phyloP scores from a whole-genome alignment of 176 grass and related monocot species.

The Hsuehochloa calcarea region DNA sequence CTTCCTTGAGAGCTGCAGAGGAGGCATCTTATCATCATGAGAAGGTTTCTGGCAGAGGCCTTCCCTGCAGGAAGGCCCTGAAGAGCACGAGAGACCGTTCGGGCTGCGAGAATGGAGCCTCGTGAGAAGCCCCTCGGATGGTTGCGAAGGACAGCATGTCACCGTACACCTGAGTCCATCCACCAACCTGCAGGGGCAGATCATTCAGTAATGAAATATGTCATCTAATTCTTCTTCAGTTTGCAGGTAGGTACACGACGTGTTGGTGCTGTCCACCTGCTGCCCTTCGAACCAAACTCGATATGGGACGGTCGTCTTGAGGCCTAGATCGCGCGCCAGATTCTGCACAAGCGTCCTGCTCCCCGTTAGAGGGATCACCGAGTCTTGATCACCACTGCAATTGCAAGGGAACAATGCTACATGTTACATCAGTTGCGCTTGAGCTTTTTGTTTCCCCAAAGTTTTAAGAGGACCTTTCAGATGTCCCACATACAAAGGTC shows the following conservation, averaged over 20 bases:
- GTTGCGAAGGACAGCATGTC: slow-evolving; percentile 80
- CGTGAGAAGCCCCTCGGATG: slow-evolving; percentile 89
- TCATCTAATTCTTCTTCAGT: neutral
- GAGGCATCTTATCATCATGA: slow-evolving; percentile 33
- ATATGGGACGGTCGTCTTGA: slow-evolving; percentile 67
- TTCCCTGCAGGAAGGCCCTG: slow-evolving; percentile 73
- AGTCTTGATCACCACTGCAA: slow-evolving; percentile 92
- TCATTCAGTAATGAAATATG: neutral
- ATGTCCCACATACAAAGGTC: neutral
- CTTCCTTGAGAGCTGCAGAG: neutral
- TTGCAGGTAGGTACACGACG: neutral
- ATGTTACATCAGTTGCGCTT: neutral
- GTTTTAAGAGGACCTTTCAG: slow-evolving; percentile 13
- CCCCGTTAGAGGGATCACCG: slow-evolving; percentile 88
- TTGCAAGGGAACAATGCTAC: slow-evolving; percentile 7
- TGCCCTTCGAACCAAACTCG: slow-evolving; percentile 93
- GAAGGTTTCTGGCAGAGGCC: slow-evolving; percentile 82
- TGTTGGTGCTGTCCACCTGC: slow-evolving; percentile 51
- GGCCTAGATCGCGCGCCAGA: slow-evolving; percentile 61
- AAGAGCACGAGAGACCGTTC: slow-evolving; percentile 90
- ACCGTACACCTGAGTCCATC: slow-evolving; percentile 91
- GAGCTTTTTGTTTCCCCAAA: slow-evolving; percentile 2
- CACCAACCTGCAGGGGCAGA: slow-evolving; percentile 61
- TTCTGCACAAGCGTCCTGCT: slow-evolving; percentile 83
- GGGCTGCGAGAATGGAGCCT: slow-evolving; percentile 96